These are phyloP conservation scores for Eucalyptus rudis DNA, from an alignment of 345 rosid genomes.

Conservation along the genomic window DNA sequence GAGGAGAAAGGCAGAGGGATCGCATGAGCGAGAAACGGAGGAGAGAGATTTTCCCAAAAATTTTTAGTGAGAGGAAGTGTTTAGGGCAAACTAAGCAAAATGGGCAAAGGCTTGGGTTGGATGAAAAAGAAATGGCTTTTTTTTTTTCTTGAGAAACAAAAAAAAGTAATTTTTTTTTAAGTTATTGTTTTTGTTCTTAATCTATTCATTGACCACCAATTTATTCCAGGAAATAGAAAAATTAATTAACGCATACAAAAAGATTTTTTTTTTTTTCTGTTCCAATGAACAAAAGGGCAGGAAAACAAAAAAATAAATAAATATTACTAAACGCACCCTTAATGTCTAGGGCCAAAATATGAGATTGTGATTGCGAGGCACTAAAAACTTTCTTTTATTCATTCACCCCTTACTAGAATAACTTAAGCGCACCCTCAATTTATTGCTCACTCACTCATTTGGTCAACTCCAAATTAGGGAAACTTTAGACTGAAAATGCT, in stretches of 20 bases:
- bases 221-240: rapidly evolving
- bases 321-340: no score
- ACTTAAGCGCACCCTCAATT: background rate
- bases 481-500: background rate
- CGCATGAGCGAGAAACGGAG: background rate
- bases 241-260: rapidly evolving
- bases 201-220: rapidly evolving
- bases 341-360: background rate
- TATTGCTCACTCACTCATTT: background rate
- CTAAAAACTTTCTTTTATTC: rapidly evolving
- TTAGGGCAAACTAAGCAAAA: background rate
- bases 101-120: background rate
- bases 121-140: background rate
- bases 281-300: rapidly evolving
- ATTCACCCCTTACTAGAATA: background rate
- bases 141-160: background rate
- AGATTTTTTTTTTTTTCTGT: rapidly evolving
- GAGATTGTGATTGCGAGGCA: background rate
- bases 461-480: background rate
- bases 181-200: background rate
- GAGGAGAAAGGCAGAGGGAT: background rate
- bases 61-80: background rate
- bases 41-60: background rate
- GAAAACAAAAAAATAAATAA: no score
- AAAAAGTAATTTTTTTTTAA: no score